Base-by-base conservation (phyloP, 108 stramenopile genomes). In the Mediolabrus comicus region DNA sequence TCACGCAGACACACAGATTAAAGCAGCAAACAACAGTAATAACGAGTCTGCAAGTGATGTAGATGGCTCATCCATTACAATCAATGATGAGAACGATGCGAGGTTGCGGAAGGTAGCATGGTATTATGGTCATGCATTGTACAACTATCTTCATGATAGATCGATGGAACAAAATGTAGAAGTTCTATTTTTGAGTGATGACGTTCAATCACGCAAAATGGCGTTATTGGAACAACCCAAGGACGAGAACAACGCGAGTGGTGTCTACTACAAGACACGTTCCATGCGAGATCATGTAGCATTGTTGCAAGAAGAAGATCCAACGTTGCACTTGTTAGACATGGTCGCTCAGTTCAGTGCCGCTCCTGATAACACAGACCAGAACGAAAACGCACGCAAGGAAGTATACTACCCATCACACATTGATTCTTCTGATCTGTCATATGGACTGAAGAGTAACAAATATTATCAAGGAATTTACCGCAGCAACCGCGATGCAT, bases 31-130 rank as follows among this genome's bases (percentile, higher is more conserved):
- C 46, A 63, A 74, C 11, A 53, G 31, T 19, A 64, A 73, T 19
- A 46, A 69, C 2, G 65, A 29, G 0, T 51, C 41, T 26, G 14
- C 68, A 49, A 31, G 71, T 24, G 25, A 19, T 53, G 17, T 34
- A 12, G 62, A 13, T 19, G 79, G 49, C 17, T 61, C 56, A 59
- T 43, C 10, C 31, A 57, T 34, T 16, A 64, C 72, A 3, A 75
- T 81, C 55, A 92, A 92, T 61, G 91, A 95, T 65, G 86, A 83
- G 59, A 94, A 94, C 56, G 93, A 94, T 73, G 83, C 79, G 8
- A 72, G 91, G 28, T 79, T 94, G 41, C 86, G 93, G 24, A 80
- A 77, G 51, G 89, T 92, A 2, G 93, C 93, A 6, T 51, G 57
- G 9, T 83, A 79, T 62, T 90, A 82, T 58, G 93, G 82, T 27